Evolutionary conservation across 129 eudicot species (phyloP), one percentile per base, ranked within the genome.

Genomic region (Logfia minima): DNA sequence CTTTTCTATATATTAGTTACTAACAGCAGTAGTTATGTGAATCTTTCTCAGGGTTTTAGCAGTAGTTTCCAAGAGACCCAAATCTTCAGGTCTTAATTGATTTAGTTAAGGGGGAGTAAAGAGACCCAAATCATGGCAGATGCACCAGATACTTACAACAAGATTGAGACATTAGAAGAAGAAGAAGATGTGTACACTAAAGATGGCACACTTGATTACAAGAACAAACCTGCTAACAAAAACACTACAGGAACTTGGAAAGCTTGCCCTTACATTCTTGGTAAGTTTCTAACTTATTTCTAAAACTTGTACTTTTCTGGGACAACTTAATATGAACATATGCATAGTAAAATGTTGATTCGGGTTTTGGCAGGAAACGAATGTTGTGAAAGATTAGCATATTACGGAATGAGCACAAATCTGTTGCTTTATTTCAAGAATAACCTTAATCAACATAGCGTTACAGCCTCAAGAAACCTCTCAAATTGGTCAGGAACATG

Each of bases 251-350:
- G 98, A 83, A 90, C 86, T 19, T 93, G 98, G 98, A 93, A 83
- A 87, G 96, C 97, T 21, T 90, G 98, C 66, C 96, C 92, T 71
- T 90, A 82, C 63, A 93, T 93, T 69, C 98, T 93, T 37, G 96
- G 98, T 90, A 53, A 13, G 17, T 9, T 56, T 64, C 4, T 68
- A 75, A 31, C 74, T 9, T 23, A 63, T 48, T 0, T 7, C 43
- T 75, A 28, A 68, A 45, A 8, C 60, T 17, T 70, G 19, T 62
- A 37, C 32, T 11, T 58, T 77, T 16, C 28, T 52, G 19, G 19
- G 23, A 13, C 7, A 8, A 29, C 48, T 63, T 22, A 13, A 32
- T 8, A 19, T 75, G 45, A 24, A 34, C 6, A 7, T 24, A 18
- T 19, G n/a, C 17, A 19, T 61, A 23, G 24, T 22, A 32, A 32